A percentile compares a stretch with the other conserved stretches of the same genome.
These are phyloP conservation scores for Colletotrichum shisoi DNA, from an alignment of 2,329 filamentous ascomycete species.

Conservation along the genomic window DNA sequence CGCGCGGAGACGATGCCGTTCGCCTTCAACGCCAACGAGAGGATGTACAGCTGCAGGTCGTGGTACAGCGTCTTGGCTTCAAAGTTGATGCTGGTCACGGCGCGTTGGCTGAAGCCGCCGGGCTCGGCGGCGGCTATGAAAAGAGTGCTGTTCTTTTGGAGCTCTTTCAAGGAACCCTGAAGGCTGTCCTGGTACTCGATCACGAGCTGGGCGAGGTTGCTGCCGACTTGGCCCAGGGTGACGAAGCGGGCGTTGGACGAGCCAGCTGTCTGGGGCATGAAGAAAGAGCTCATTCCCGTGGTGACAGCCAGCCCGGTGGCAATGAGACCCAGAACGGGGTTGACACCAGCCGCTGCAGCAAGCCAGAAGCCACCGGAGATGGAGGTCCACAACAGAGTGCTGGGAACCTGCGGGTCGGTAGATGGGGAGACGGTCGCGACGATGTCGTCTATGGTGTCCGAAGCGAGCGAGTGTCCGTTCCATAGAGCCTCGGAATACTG, in stretches of 20 bases:
- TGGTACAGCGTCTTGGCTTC: constrained; percentile 42
- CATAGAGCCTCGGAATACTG: constrained; percentile 44
- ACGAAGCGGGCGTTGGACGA: constrained; percentile 43
- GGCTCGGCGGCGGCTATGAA: constrained; percentile 41
- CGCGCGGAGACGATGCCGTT: constrained; percentile 42
- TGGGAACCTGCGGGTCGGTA: constrained; percentile 39
- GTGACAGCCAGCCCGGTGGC: constrained; percentile 34
- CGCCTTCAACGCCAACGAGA: constrained; percentile 41
- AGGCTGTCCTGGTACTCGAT: constrained; percentile 43
- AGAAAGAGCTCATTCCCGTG: constrained; percentile 28
- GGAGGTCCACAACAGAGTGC: constrained; percentile 40
- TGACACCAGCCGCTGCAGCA: constrained; percentile 35
- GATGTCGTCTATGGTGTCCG: constrained; percentile 43
- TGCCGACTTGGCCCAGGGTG: constrained; percentile 43
- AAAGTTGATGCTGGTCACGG: constrained; percentile 42
- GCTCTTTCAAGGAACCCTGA: constrained; percentile 35
- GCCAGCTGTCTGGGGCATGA: constrained; percentile 27
- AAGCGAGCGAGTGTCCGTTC: constrained; percentile 42
- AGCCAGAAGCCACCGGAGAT: constrained; percentile 41
- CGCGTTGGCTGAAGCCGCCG: constrained; percentile 43
- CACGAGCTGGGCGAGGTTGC: constrained; percentile 41
- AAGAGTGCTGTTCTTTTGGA: constrained; percentile 41
- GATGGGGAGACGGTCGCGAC: constrained; percentile 43
- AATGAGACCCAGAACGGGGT: constrained; percentile 32
- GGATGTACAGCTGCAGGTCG: constrained; percentile 41